These are phyloP conservation scores for Agrocybe praecox DNA, from an alignment of 768 basidiomycete genomes.

Conservation along the genomic window DNA sequence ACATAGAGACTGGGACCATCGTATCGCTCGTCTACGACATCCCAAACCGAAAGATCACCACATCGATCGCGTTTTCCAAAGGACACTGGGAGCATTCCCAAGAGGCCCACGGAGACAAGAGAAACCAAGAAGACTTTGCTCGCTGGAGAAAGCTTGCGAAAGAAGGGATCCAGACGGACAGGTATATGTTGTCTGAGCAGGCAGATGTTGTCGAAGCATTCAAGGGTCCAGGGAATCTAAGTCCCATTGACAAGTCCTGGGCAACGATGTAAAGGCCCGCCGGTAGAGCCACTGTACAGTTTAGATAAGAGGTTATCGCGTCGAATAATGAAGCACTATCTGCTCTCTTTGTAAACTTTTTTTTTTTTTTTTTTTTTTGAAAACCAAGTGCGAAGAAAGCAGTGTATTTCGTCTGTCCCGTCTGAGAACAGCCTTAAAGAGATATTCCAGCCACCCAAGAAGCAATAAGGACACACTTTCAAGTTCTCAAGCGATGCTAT, in stretches of 20 bases:
- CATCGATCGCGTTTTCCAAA: slow-evolving; percentile 3
- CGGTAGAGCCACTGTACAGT: no score
- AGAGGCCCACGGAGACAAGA: slow-evolving; percentile 4
- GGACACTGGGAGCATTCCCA: background rate
- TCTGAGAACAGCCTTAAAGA: no score
- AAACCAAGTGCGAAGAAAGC: no score
- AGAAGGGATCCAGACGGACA: slow-evolving; percentile 3
- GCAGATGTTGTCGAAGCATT: slow-evolving; percentile 1
- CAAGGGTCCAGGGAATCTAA: background rate
- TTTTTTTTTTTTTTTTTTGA: no score
- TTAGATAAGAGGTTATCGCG: no score
- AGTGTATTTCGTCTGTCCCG: no score
- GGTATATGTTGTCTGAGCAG: slow-evolving; percentile 2
- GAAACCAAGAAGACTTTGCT: background rate
- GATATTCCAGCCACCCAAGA: no score
- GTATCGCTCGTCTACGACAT: slow-evolving; percentile 4
- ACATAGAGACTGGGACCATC: slow-evolving; percentile 1
- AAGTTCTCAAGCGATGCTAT: no score
- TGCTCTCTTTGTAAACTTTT: no score
- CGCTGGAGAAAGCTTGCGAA: slow-evolving; percentile 2
- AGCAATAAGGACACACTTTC: no score
- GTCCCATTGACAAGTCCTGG: background rate
- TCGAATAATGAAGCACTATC: no score
- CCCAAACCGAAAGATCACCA: background rate
- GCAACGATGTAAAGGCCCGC: slow-evolving; percentile 1